Base-by-base conservation (phyloP, 495 filamentous ascomycete genomes). In the Aspergillus heteromorphus region DNA sequence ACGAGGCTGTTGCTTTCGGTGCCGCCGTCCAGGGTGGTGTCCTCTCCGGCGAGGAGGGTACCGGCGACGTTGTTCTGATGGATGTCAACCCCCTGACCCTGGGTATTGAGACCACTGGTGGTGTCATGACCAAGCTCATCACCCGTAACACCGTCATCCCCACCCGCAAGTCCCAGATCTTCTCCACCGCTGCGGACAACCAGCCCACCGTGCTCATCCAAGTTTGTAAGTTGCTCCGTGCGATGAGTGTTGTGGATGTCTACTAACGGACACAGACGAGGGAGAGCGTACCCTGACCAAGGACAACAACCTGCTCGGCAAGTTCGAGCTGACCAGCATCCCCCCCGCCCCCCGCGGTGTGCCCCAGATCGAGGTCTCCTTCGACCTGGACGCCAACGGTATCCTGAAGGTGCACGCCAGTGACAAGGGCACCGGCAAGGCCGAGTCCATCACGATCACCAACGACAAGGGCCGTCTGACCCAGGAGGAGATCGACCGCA, bases 81-180 rank as follows among this genome's bases (percentile, higher is more conserved):
- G 92, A 97, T 65, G 92, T 97, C 73, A 96, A 96, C 83, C 92
- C 92, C 56, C 82, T 97, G 62, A 96, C 92, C 63, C 88, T 97
- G 60, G 92, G 92, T 84, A 97, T 97, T 58, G 92, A 97, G 78
- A 96, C 92, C 64, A 96, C 92, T 59, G 92, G 92, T 70, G 92
- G 92, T 74, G 91, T 96, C 61, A 96, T 97, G 92, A 96, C 92
- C 69, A 93, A 92, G 79, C 81, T 97, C 60, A 96, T 97, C 66
- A 87, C 90, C 70, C 87, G 92, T 62, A 92, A 93, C 78, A 96
- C 92, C 53, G 85, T 91, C 58, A 95, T 97, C 71, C 92, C 92
- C 38, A 96, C 92, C 57, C 88, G 88, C 78, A 97, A 97, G 83
- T 88, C 85, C 68, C 92, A 96, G 80, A 95, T 95, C 73, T 96